Base-by-base conservation (phyloP, 371 early-diverging fungal species). In the Cokeromyces recurvatus region DNA sequence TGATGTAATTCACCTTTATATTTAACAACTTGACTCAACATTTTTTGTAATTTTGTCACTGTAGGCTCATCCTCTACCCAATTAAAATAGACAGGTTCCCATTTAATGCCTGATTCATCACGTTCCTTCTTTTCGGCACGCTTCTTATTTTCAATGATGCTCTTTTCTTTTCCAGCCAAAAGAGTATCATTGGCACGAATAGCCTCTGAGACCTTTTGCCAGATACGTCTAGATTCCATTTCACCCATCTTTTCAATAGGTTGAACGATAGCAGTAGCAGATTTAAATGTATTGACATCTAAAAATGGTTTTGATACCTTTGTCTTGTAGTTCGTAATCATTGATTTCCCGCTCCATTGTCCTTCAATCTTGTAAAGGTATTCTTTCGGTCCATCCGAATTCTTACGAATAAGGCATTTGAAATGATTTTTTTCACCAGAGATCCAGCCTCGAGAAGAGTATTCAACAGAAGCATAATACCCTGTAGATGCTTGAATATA, bases 351-450 rank as follows among this genome's bases (percentile, higher is more conserved):
- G 19, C 78, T 81, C 86, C 86, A 87, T 47, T 78, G 75, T 9
- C 87, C 85, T 53, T 79, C 73, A 5, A 85, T 69, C 22, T 71
- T 68, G 48, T 71, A 86, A 10, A 83, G 54, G 32, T 64, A 64
- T 21, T 69, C 67, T 32, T 73, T 71, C 16, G 59, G 38, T 9
- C 42, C 46, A 9, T 36, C 57, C 38, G 40, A 14, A 27, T 64
- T 54, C 23, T 65, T 46, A 37, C 76, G 48, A 29, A 67, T 31
- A 51, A 50, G 43, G 40, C 61, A 90, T 51, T 88, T 82, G 62
- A 90, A 84, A 43, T 77, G 75, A 45, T 90, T 84, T 50, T 84
- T 85, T 48, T 82, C 85, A 46, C 90, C 90, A n/a, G 81, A 79
- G 46, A 89, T 79, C 81, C 85, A 89, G n/a, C 88, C 83, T 46